These are phyloP conservation scores for Hypholoma sublateritium DNA, from an alignment of 768 basidiomycete genomes.

Conservation along the genomic window DNA sequence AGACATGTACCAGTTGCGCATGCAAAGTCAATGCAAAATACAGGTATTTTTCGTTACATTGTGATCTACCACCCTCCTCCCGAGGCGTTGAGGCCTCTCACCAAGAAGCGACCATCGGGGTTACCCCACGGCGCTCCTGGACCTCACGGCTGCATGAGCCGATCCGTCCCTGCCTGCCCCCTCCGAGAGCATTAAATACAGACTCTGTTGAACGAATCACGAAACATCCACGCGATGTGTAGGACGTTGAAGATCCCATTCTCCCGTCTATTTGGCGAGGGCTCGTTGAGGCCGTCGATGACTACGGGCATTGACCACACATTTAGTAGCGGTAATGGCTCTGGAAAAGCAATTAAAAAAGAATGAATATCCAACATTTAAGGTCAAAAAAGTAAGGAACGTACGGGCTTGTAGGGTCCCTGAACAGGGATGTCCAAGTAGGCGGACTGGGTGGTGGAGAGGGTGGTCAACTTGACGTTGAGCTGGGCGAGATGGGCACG, in stretches of 20 bases:
- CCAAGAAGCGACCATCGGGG: background rate
- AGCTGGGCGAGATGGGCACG: constrained; percentile 91
- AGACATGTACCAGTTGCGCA: too few relatives aligned
- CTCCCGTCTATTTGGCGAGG: constrained; percentile 56
- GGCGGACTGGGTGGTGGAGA: constrained; percentile 70
- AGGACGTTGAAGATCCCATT: constrained; percentile 73
- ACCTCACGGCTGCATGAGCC: constrained; percentile 28
- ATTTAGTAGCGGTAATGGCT: constrained; percentile 48
- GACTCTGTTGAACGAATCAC: constrained; percentile 52
- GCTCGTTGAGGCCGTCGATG: constrained; percentile 78
- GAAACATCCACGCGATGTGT: constrained; percentile 40
- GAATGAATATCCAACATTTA: background rate
- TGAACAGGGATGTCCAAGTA: constrained; percentile 90
- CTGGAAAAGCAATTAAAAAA: constrained; percentile 18
- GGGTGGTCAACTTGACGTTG: constrained; percentile 89
- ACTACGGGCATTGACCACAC: constrained; percentile 28
- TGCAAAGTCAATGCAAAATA: too few relatives aligned
- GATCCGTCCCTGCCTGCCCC: constrained; percentile 36
- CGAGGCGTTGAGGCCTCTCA: constrained; percentile 54
- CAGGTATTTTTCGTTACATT: too few relatives aligned
- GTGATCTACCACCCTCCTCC: constrained; percentile 1
- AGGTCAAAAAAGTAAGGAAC: constrained; percentile 12
- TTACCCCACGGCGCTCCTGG: constrained; percentile 10
- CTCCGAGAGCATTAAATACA: constrained; percentile 43
- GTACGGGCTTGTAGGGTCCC: constrained; percentile 64